These are phyloP conservation scores for Cenchrus americanus DNA, from an alignment of 176 grass and related monocot genomes.

Conservation along the genomic window DNA sequence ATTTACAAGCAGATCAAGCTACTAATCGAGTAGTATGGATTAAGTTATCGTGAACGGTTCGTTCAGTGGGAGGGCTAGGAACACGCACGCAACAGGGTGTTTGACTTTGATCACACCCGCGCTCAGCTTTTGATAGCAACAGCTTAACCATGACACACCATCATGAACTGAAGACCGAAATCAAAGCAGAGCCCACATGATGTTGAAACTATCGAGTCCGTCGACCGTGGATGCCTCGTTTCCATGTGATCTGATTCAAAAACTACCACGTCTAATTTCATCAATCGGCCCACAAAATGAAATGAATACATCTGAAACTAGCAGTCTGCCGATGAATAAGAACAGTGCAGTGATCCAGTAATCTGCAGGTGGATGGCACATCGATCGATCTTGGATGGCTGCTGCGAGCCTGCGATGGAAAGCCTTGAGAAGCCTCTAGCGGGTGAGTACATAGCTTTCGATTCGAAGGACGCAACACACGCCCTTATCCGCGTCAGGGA, in stretches of 20 bases:
- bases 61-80: background rate
- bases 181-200: background rate
- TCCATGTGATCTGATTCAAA: background rate
- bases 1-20: conserved; percentile 22
- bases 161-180: background rate
- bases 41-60: background rate
- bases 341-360: background rate
- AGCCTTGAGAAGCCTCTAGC: background rate
- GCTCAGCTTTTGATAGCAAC: background rate
- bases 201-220: background rate
- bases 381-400: background rate
- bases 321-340: background rate
- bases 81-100: background rate
- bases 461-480: background rate
- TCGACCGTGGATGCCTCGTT: background rate
- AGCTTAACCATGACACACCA: background rate
- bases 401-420: too few species aligned
- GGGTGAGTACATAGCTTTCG: background rate
- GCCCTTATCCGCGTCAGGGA: background rate
- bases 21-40: conserved; percentile 1
- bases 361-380: background rate
- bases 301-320: background rate
- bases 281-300: background rate
- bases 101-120: background rate
- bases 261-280: background rate